Evolutionary conservation across 2,329 filamentous ascomycete species (phyloP).

Genomic region (Pseudogymnoascus sp.): DNA sequence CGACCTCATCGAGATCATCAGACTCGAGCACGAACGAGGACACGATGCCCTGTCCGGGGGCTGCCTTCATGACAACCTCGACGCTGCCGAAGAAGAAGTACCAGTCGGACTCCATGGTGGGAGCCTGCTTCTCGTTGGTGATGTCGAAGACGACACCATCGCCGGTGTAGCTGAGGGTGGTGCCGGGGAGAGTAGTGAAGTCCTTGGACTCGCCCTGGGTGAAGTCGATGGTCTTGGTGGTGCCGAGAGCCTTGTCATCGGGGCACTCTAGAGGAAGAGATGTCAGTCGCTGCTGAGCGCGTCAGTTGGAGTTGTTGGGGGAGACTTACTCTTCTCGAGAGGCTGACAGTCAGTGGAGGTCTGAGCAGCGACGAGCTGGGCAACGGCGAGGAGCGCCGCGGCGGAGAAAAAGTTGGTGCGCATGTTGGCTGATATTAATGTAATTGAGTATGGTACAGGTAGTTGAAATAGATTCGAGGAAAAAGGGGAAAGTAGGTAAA

Average conservation of each 20-base stretch:
- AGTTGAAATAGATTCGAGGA: not conserved
- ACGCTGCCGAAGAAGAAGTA: slow-evolving; percentile 49
- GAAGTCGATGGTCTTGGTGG: slow-evolving; percentile 36
- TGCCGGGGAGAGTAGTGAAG: slow-evolving; percentile 50
- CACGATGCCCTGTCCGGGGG: slow-evolving; percentile 42
- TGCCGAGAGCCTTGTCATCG: slow-evolving; percentile 36
- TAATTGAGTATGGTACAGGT: not conserved
- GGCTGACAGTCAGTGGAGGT: slow-evolving; percentile 40
- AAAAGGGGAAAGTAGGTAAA: not conserved
- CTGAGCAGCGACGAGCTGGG: slow-evolving; percentile 32
- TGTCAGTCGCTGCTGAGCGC: slow-evolving; percentile 16
- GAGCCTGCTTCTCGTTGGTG: slow-evolving; percentile 40
- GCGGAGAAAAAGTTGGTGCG: slow-evolving; percentile 11
- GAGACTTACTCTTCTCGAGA: slow-evolving; percentile 30
- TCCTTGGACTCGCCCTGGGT: slow-evolving; percentile 36
- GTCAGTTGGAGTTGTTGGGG: not conserved
- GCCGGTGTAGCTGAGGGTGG: slow-evolving; percentile 31
- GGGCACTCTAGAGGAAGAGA: slow-evolving; percentile 29
- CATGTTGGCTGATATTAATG: slow-evolving; percentile 7
- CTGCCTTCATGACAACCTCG: slow-evolving; percentile 39
- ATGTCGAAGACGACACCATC: slow-evolving; percentile 45
- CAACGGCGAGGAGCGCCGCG: slow-evolving; percentile 24
- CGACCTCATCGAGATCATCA: slow-evolving; percentile 46
- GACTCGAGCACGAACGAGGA: slow-evolving; percentile 44
- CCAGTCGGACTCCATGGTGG: slow-evolving; percentile 38